phyloP scores from a whole-genome alignment of 257 asterid species.

The Rhazya stricta region DNA sequence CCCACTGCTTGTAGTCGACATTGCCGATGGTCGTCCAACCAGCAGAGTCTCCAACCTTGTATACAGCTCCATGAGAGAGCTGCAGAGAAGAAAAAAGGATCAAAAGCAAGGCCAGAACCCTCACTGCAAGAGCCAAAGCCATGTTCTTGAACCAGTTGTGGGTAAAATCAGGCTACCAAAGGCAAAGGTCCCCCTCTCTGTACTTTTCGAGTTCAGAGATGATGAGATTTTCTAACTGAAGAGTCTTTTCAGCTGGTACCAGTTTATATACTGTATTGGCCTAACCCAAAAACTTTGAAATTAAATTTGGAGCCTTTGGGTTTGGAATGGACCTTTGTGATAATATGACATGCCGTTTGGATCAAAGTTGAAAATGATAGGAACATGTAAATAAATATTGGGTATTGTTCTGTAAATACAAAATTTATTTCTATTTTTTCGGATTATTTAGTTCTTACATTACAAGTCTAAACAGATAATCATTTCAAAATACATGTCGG shows the following conservation, averaged over 20 bases:
- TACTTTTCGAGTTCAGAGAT: neutral
- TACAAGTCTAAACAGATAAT: neutral
- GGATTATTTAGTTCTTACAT: neutral
- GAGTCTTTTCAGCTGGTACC: neutral
- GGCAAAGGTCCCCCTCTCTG: neutral
- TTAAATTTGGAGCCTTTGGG: constrained; percentile 1
- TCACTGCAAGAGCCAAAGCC: constrained; percentile 5
- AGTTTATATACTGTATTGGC: neutral
- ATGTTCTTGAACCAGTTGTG: neutral
- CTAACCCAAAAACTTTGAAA: neutral
- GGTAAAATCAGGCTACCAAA: neutral
- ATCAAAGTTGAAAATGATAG: neutral
- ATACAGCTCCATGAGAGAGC: constrained; percentile 19
- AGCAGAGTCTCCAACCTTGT: constrained; percentile 77
- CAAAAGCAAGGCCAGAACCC: neutral
- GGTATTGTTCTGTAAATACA: neutral
- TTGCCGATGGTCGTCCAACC: constrained; percentile 90
- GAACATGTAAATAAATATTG: neutral
- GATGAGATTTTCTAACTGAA: neutral
- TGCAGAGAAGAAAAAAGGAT: neutral
- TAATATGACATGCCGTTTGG: constrained; percentile 8
- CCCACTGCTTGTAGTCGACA: constrained; percentile 70
- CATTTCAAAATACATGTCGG: no score
- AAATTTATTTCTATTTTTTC: no score
- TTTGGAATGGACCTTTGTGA: constrained; percentile 10